Base-by-base conservation (phyloP, 2,329 filamentous ascomycete species). In the Colletotrichum lupini region DNA sequence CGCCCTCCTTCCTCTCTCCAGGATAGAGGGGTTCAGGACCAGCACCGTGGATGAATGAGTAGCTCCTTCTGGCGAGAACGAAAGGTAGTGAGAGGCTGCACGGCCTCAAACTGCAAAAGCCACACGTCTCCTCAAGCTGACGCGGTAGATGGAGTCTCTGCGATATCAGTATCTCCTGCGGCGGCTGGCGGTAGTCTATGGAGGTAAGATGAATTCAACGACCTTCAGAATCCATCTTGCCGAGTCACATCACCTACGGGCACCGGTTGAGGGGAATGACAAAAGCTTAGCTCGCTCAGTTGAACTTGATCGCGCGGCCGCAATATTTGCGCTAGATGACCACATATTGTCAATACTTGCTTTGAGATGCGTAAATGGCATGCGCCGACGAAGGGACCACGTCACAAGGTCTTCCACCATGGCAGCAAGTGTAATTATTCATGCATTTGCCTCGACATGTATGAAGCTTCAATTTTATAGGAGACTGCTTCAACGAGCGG, bases 31-130 rank as follows among this genome's bases (percentile, higher is more conserved):
- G 6, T 75, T 42, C 26, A 77, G 67, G 46, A 79, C 72, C 72
- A 75, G 74, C 3, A 28, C 46, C 73, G 46, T 76, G 74, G 14
- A 78, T 75, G 1, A 68, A 53, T 1, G 75, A 77, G 74, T 76
- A 78, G 2, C 77, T 75, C 4, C 76, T 77, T 19, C 77, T 77
- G 2, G 76, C 77, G 7, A 75, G 77, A 9, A 78, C 72, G 19
- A 78, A 66, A 1, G 78, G 37, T 52, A 16, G 5, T 79, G 74
- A 4, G 75, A 70, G 9, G 73, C 71, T 4, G 75, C 60, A 4
- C 72, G 72, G 1, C 69, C 56, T 2, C 69, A 58, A 2, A 72
- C 72, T 1, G 35, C 59, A 24, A 74, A 74, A 14, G 14, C 0
- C 2, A 72, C 56, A 3, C 55, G 56, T 2, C 32, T 72, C 4